phyloP scores from a whole-genome alignment of 768 basidiomycete species.

The Candolleomyces aberdarensis region DNA sequence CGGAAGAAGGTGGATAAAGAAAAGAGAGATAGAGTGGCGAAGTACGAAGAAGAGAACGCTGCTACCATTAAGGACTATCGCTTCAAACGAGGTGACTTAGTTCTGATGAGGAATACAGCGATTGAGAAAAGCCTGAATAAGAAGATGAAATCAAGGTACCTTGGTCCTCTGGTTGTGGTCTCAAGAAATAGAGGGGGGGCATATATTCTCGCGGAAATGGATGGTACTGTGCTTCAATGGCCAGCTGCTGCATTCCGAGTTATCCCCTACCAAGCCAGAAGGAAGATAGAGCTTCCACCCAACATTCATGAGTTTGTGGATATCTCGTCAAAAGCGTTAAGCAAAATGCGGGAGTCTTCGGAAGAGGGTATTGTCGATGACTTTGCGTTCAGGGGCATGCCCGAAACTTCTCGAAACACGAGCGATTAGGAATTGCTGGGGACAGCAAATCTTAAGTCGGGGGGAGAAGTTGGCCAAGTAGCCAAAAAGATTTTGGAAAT shows the following conservation, averaged over 20 bases:
- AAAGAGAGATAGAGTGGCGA: conserved; percentile 7
- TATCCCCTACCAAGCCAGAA: conserved; percentile 17
- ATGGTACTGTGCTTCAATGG: conserved; percentile 21
- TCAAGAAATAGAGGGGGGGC: conserved; percentile 23
- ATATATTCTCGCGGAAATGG: conserved; percentile 28
- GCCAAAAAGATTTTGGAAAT: too few species aligned
- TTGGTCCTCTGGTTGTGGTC: conserved; percentile 35
- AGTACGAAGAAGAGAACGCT: conserved; percentile 19
- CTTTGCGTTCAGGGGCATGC: too few species aligned
- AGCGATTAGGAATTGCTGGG: too few species aligned
- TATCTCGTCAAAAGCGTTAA: too few species aligned
- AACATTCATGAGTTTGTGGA: too few species aligned
- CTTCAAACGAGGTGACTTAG: conserved; percentile 28
- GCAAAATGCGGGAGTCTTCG: too few species aligned
- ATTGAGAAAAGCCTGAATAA: conserved; percentile 25
- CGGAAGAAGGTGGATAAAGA: conserved; percentile 11
- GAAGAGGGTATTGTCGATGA: too few species aligned
- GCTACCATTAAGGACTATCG: conserved; percentile 8
- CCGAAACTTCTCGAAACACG: too few species aligned
- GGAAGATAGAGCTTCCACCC: neutral
- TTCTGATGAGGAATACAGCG: conserved; percentile 30
- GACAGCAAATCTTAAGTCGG: too few species aligned
- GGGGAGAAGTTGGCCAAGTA: too few species aligned
- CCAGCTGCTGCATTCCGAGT: conserved; percentile 15
- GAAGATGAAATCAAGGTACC: conserved; percentile 32